phyloP scores from a whole-genome alignment of 305 asterid genomes.

The Andrographis paniculata region DNA sequence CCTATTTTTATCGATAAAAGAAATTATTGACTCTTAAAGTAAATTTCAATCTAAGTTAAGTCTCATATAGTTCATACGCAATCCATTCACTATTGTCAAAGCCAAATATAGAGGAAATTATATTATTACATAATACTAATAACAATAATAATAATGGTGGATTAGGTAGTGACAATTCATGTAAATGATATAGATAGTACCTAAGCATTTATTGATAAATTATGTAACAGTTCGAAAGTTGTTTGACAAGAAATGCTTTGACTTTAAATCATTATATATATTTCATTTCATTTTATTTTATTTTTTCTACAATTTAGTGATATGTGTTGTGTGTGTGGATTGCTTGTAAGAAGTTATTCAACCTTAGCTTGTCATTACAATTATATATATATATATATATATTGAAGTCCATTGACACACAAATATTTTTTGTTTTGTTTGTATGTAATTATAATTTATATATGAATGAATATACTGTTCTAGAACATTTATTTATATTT shows the following conservation, averaged over 20 bases:
- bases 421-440: too few relatives aligned
- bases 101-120: too few relatives aligned
- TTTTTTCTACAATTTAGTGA: constrained; percentile 15
- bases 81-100: too few relatives aligned
- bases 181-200: background rate
- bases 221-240: constrained; percentile 6
- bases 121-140: constrained; percentile 1
- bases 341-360: constrained; percentile 22
- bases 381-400: too few relatives aligned
- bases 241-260: constrained; percentile 21
- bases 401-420: too few relatives aligned
- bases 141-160: constrained; percentile 17
- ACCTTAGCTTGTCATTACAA: too few relatives aligned
- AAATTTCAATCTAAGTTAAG: too few relatives aligned
- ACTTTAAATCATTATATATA: constrained; percentile 23
- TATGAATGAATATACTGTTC: too few relatives aligned
- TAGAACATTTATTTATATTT: constrained; percentile 8
- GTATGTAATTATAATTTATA: too few relatives aligned
- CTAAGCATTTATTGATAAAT: constrained; percentile 2
- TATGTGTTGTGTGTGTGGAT: constrained; percentile 20
- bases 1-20: too few relatives aligned
- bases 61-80: too few relatives aligned
- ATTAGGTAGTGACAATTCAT: constrained; percentile 31
- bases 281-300: constrained; percentile 2
- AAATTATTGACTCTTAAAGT: too few relatives aligned